Evolutionary conservation across 179 eudicot species (phyloP).

Genomic region (Sideroxylon spinosum): DNA sequence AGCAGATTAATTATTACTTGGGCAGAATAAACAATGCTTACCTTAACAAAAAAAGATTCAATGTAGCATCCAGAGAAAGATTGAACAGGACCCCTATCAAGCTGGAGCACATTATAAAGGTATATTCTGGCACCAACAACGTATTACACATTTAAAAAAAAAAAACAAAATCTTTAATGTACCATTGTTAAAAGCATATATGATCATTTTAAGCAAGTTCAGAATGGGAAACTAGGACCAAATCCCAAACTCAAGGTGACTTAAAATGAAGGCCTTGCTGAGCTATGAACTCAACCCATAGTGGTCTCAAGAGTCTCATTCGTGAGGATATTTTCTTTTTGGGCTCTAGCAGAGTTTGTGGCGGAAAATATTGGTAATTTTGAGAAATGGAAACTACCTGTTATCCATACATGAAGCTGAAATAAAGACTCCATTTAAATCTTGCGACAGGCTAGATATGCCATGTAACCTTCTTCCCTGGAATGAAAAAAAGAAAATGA

Average conservation of each 20-base stretch:
- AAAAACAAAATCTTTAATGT: too few relatives aligned
- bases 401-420: constrained; percentile 93
- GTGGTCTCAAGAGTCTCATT: neutral
- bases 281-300: neutral
- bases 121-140: constrained; percentile 51
- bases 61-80: constrained; percentile 66
- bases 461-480: constrained; percentile 78
- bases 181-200: neutral
- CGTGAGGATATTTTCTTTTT: neutral
- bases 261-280: too few relatives aligned
- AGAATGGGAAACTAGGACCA: neutral
- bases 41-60: constrained; percentile 84
- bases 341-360: neutral
- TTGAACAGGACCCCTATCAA: constrained; percentile 76
- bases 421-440: constrained; percentile 63
- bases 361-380: neutral
- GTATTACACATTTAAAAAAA: too few relatives aligned
- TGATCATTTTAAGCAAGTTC: neutral
- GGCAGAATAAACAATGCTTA: constrained; percentile 21
- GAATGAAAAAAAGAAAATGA: neutral
- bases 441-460: constrained; percentile 89
- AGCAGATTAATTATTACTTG: neutral
- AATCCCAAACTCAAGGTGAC: neutral
- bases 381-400: constrained; percentile 36
- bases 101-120: constrained; percentile 77